Percentiles rank a stretch among this genome's conserved stretches.
These are phyloP conservation scores for Pulveroboletus sp. DNA, from an alignment of 768 basidiomycete species.

Conservation along the genomic window DNA sequence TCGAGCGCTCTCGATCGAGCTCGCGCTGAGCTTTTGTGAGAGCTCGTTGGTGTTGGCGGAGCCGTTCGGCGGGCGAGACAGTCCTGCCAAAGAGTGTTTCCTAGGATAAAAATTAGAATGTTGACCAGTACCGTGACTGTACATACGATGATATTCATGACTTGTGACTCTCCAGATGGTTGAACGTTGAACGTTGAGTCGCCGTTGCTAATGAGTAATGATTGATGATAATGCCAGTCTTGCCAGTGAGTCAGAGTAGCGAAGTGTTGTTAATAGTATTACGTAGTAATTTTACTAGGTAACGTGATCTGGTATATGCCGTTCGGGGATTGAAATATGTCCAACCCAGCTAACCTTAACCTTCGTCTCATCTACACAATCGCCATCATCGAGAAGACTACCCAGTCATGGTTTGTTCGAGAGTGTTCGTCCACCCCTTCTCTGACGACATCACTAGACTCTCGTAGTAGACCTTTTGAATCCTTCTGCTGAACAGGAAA, in stretches of 20 bases:
- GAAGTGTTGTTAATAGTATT: no score
- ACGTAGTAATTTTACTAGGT: no score
- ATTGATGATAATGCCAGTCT: no score
- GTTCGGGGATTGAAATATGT: slow-evolving; percentile 16
- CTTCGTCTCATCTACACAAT: slow-evolving; percentile 22
- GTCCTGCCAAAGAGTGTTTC: slow-evolving; percentile 94
- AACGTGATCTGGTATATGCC: slow-evolving; percentile 9
- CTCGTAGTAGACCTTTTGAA: slow-evolving; percentile 98
- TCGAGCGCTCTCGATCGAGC: slow-evolving; percentile 91
- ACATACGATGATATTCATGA: slow-evolving; percentile 78
- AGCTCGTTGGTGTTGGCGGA: slow-evolving; percentile 94
- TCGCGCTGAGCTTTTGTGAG: slow-evolving; percentile 97
- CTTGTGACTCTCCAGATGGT: slow-evolving; percentile 25
- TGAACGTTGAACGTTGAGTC: not conserved
- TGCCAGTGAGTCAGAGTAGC: no score
- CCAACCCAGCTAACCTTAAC: slow-evolving; percentile 25
- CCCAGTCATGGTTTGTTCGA: slow-evolving; percentile 19
- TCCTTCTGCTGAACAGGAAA: slow-evolving; percentile 85
- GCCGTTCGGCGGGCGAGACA: slow-evolving; percentile 92
- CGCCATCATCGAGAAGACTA: slow-evolving; percentile 18
- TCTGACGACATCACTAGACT: slow-evolving; percentile 51
- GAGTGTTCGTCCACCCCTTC: not conserved
- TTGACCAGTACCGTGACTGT: not conserved
- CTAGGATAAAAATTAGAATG: slow-evolving; percentile 40
- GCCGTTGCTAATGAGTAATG: no score